Evolutionary conservation across 2,329 filamentous ascomycete genomes (phyloP), one percentile per base, ranked within the genome.

Genomic region (Fusarium musae): DNA sequence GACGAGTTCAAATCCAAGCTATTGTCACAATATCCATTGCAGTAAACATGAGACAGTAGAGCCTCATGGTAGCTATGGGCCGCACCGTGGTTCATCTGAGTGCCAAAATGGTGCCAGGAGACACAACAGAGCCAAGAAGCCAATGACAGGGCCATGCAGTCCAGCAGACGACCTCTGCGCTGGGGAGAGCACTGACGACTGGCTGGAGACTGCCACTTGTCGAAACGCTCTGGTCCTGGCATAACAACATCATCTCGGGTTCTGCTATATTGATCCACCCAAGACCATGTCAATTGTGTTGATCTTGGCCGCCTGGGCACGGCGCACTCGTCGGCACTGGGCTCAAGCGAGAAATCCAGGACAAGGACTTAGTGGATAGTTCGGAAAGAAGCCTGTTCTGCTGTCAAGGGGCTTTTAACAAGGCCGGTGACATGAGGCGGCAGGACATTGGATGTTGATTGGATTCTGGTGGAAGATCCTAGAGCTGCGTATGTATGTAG

Each of bases 261-360:
- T 72, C 53, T 65, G 57, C 39, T 56, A 73, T 77, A 64, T 64
- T 59, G 75, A 75, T 77, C 75, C 75, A 77, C 75, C 59, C 36
- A 39, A 64, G 54, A 40, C 69, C 63, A 67, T 66, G 66, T 63
- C 54, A 63, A 74, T 56, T 64, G 67, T 56, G 63, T 76, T 76
- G 75, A 74, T 76, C 71, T 66, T 61, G 73, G 66, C 62, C 59
- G 58, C 56, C 64, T 62, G 46, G 54, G 66, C 74, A 78, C 72
- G 74, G 75, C 69, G 75, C 75, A 75, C 70, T 63, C 34, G 67
- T 73, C 72, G 75, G 75, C 63, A 77, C 73, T 74, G 69, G 60
- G 47, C 58, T 70, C 64, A 75, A 73, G 72, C 68, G 74, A 76
- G 69, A 69, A 69, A 63, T 36, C 59, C 63, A 76, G 63, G 63